Conservation (phyloP, 768 basidiomycete species). For the Termitomyces eurrhizus region DNA sequence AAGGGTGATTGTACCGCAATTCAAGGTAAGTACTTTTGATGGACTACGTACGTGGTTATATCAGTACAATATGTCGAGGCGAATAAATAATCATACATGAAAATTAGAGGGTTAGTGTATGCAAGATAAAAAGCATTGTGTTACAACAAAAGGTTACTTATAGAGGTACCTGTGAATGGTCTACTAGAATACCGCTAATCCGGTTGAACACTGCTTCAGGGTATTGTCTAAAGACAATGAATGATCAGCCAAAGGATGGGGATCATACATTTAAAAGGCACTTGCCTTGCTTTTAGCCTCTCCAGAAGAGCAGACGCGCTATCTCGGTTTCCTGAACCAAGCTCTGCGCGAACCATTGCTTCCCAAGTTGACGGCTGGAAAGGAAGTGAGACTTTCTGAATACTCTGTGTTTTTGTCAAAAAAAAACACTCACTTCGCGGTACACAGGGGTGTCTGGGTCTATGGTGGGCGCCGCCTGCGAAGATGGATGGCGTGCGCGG, state of each 20-base stretch:
- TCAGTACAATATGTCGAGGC: slow-evolving; percentile 1
- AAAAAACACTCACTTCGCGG: slow-evolving; percentile 59
- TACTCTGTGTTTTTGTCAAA: not conserved
- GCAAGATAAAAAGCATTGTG: slow-evolving; percentile 1
- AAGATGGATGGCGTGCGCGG: slow-evolving; percentile 67
- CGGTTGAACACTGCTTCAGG: slow-evolving; percentile 77
- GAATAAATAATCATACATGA: slow-evolving; percentile 13
- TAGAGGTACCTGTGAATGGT: slow-evolving; percentile 51
- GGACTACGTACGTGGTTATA: not conserved
- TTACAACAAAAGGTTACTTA: slow-evolving; percentile 11
- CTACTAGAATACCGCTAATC: slow-evolving; percentile 77
- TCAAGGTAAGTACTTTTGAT: not conserved
- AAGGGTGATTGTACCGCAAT: not conserved
- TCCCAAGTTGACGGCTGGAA: slow-evolving; percentile 88
- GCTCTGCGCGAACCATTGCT: slow-evolving; percentile 90
- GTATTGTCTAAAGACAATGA: slow-evolving; percentile 47
- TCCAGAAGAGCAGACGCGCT: slow-evolving; percentile 66
- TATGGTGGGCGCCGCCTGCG: slow-evolving; percentile 23
- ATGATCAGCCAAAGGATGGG: not conserved
- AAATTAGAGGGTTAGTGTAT: not conserved
- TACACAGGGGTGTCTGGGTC: slow-evolving; percentile 60
- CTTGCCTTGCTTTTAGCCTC: slow-evolving; percentile 69
- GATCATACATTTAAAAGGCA: slow-evolving; percentile 4
- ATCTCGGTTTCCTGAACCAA: slow-evolving; percentile 71
- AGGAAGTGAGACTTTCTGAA: not conserved